Conservation (phyloP, 768 basidiomycete species). For the Xanthoconium stramineum region DNA sequence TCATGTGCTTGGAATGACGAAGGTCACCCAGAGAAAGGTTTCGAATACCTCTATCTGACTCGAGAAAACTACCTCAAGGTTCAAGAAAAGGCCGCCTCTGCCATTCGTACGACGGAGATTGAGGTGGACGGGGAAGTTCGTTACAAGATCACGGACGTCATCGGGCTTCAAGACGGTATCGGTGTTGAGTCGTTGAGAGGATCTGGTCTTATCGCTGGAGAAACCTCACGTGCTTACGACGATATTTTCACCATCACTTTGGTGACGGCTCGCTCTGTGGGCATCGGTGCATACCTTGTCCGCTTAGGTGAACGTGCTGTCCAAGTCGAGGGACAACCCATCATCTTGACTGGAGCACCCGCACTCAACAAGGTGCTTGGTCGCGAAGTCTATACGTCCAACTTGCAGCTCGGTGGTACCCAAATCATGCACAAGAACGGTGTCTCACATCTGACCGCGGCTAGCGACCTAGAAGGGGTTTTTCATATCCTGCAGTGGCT, state of each 20-base stretch:
- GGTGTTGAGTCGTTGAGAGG: constrained; percentile 96
- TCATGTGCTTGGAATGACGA: constrained; percentile 88
- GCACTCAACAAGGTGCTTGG: constrained; percentile 99
- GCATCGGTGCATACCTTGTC: constrained; percentile 98
- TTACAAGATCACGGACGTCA: constrained; percentile 93
- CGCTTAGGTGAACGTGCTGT: constrained; percentile 97
- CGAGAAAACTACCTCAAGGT: constrained; percentile 87
- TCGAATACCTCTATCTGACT: constrained; percentile 94
- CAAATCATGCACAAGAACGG: constrained; percentile 99
- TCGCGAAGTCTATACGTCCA: constrained; percentile 98
- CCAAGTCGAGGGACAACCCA: constrained; percentile 98
- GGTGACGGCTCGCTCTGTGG: constrained; percentile 97
- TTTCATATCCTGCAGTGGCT: constrained; percentile 93
- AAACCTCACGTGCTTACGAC: constrained; percentile 97
- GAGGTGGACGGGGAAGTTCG: constrained; percentile 84
- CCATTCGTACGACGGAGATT: constrained; percentile 80
- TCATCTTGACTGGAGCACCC: constrained; percentile 95
- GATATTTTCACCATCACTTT: constrained; percentile 99
- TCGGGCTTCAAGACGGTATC: constrained; percentile 95
- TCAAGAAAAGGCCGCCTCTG: constrained; percentile 76
- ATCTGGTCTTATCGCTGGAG: constrained; percentile 97
- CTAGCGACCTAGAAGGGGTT: constrained; percentile 94
- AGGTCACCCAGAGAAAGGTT: constrained; percentile 85
- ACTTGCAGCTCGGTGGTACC: constrained; percentile 98
- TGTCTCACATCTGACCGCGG: constrained; percentile 93